Evolutionary conservation across 306 rosid species (phyloP).

Genomic region (Lupinus albus): DNA sequence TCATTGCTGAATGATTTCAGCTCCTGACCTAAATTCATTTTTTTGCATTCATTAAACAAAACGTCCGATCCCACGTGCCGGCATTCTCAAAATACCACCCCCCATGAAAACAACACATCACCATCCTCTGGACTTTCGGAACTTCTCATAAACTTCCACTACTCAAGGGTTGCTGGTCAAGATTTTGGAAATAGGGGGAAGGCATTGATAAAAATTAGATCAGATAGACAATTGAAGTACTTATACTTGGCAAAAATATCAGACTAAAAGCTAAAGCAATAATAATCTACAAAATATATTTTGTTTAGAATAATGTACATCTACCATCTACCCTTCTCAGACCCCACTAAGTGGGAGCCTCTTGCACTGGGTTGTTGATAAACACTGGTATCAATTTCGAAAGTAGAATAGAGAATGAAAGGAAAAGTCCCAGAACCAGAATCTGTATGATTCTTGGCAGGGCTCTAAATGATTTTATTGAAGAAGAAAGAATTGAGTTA

Average conservation of each 20-base stretch:
- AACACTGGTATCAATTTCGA: no score
- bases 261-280: constrained; percentile 29
- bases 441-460: no score
- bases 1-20: constrained; percentile 5
- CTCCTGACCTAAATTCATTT: constrained; percentile 3
- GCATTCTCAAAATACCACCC: background rate
- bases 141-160: constrained; percentile 7
- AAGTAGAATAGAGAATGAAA: no score
- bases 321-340: no score
- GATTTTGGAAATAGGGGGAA: background rate
- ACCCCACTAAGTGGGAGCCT: no score
- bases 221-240: constrained; percentile 1
- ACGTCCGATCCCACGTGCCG: no score
- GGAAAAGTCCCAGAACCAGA: no score
- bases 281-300: background rate
- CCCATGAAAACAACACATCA: constrained; percentile 1
- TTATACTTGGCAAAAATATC: background rate
- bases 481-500: no score
- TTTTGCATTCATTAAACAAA: no score
- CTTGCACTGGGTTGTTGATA: no score
- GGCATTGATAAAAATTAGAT: constrained; percentile 1
- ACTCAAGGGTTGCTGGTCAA: constrained; percentile 7
- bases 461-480: no score
- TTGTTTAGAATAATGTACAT: no score
- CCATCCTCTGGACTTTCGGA: background rate